These are phyloP conservation scores for Cryptococcus jaspeensis DNA, from an alignment of 1,284 basidiomycete genomes.

Conservation along the genomic window DNA sequence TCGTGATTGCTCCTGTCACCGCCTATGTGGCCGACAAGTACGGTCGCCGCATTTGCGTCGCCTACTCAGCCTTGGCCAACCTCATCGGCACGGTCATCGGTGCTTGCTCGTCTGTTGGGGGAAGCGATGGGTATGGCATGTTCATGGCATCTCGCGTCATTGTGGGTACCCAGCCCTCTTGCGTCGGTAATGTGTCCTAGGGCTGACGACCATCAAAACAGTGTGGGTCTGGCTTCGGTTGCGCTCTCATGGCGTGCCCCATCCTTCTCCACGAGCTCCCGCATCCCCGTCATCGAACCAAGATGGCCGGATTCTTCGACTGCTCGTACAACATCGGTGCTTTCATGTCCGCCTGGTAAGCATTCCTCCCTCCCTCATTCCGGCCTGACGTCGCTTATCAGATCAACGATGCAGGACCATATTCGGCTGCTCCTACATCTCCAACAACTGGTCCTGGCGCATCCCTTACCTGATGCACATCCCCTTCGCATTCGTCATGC, in stretches of 20 bases:
- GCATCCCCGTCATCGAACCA: not conserved
- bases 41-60: not conserved
- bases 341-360: not conserved
- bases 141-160: too few species aligned
- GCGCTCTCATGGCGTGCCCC: not conserved
- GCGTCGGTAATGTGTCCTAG: too few species aligned
- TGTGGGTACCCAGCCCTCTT: too few species aligned
- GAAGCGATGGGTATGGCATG: too few species aligned
- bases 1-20: not conserved
- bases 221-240: not conserved
- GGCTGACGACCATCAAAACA: not conserved
- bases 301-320: not conserved
- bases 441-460: slow-evolving; percentile 33
- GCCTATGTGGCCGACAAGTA: not conserved
- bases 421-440: slow-evolving; percentile 37
- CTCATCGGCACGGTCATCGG: not conserved
- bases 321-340: not conserved
- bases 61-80: not conserved
- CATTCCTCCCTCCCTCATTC: not conserved
- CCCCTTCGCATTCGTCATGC: slow-evolving; percentile 26
- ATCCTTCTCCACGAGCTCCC: not conserved
- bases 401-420: slow-evolving; percentile 9
- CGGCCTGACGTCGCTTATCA: too few species aligned
- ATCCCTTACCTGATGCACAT: slow-evolving; percentile 36
- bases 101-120: not conserved